Percentiles rank a stretch among this genome's conserved stretches.
phyloP scores from a whole-genome alignment of 2,329 filamentous ascomycete species.

The Fusarium mangiferae region DNA sequence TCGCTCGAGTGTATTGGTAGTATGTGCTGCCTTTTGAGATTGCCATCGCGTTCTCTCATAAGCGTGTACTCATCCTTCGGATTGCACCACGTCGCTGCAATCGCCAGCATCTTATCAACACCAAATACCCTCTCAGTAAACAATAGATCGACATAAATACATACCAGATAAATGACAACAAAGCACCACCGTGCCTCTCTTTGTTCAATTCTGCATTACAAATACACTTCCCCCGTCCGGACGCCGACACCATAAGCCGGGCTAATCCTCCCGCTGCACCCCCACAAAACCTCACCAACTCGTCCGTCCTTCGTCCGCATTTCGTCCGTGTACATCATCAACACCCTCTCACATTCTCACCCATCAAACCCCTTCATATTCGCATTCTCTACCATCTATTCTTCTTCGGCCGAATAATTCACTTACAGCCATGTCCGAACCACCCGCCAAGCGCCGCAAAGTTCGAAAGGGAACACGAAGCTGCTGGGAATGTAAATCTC shows the following conservation, averaged over 20 bases:
- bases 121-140: not conserved
- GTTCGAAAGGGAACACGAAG: conserved; percentile 67
- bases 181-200: no score
- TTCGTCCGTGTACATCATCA: conserved; percentile 8
- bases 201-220: not conserved
- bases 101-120: not conserved
- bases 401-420: conserved; percentile 37
- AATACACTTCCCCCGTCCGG: conserved; percentile 31
- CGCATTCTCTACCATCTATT: not conserved
- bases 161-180: accelerated
- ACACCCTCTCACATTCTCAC: not conserved
- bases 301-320: conserved; percentile 32
- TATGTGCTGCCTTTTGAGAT: not conserved
- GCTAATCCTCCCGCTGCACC: not conserved
- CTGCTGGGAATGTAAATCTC: conserved; percentile 67
- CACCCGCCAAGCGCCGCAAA: conserved; percentile 46
- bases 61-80: accelerated
- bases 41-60: not conserved
- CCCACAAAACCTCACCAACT: conserved; percentile 3
- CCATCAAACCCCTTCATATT: not conserved
- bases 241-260: conserved; percentile 25
- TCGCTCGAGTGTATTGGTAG: accelerated
- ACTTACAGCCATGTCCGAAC: conserved; percentile 28
- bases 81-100: no score
- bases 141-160: not conserved